phyloP scores from a whole-genome alignment of 73 alveolate genomes.

The Paramecium primaurelia region DNA sequence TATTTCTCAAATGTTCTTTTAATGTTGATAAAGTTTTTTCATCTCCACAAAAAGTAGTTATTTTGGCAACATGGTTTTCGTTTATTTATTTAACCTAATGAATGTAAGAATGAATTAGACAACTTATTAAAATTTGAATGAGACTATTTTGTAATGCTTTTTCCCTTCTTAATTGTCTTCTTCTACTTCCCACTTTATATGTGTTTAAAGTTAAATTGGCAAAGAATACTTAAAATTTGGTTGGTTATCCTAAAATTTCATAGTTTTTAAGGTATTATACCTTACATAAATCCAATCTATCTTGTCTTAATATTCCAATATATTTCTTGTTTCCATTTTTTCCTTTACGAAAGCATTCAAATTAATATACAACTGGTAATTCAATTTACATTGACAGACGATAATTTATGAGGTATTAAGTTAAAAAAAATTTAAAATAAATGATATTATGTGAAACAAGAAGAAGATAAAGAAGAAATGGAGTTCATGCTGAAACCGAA shows the following conservation, averaged over 20 bases:
- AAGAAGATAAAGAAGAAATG: background rate
- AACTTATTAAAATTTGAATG: conserved; percentile 28
- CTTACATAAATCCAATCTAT: background rate
- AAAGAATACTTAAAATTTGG: background rate
- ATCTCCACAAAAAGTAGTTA: background rate
- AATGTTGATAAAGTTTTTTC: background rate
- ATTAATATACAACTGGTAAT: background rate
- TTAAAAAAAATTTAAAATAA: background rate
- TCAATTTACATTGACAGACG: background rate
- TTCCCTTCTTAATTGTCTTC: background rate
- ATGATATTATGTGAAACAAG: background rate
- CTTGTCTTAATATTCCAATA: background rate
- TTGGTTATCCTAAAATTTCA: background rate
- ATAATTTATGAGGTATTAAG: background rate
- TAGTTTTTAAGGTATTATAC: background rate
- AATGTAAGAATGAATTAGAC: background rate
- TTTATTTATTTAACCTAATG: background rate
- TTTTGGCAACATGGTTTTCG: conserved; percentile 1
- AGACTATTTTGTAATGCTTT: conserved; percentile 10
- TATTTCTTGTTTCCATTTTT: conserved; percentile 6
- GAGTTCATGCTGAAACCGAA: background rate
- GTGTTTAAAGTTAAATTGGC: conserved; percentile 7
- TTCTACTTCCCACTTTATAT: conserved; percentile 43
- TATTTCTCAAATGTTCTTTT: conserved; percentile 41
- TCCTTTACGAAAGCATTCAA: background rate